These are phyloP conservation scores for Hevea brasiliensis DNA, from an alignment of 345 rosid genomes.

Conservation along the genomic window DNA sequence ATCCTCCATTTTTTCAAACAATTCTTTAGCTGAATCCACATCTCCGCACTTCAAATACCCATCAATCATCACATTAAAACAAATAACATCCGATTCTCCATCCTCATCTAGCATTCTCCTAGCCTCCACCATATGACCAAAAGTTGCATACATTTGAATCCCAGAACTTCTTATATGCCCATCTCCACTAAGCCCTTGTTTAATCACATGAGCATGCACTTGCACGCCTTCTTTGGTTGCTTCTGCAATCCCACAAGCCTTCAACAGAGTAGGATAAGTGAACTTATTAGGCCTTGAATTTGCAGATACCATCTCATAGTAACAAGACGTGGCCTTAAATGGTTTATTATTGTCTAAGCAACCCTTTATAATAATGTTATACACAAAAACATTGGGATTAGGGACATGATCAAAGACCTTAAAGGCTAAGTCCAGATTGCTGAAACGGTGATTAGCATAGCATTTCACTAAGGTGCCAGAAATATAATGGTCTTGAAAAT, in stretches of 20 bases:
- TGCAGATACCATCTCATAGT: slow-evolving; percentile 33
- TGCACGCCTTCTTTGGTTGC: slow-evolving; percentile 37
- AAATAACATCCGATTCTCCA: slow-evolving; percentile 32
- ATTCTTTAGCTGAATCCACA: slow-evolving; percentile 31
- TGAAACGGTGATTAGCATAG: slow-evolving; percentile 33
- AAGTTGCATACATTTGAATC: slow-evolving; percentile 51
- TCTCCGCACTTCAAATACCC: slow-evolving; percentile 45
- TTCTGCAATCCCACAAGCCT: slow-evolving; percentile 34
- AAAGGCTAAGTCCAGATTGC: slow-evolving; percentile 28
- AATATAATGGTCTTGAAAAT: slow-evolving; percentile 43
- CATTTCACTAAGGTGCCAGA: slow-evolving; percentile 44
- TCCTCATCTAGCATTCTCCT: slow-evolving; percentile 37
- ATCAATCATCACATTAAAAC: slow-evolving; percentile 42
- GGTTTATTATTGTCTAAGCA: slow-evolving; percentile 37
- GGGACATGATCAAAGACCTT: slow-evolving; percentile 34
- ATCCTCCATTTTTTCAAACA: slow-evolving; percentile 34
- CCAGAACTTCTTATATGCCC: slow-evolving; percentile 46
- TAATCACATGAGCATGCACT: slow-evolving; percentile 42
- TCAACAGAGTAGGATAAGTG: slow-evolving; percentile 43
- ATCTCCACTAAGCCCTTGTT: slow-evolving; percentile 40
- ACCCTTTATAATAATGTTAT: slow-evolving; percentile 37
- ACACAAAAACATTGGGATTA: slow-evolving; percentile 45
- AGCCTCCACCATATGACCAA: slow-evolving; percentile 34
- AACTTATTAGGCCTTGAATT: slow-evolving; percentile 46
- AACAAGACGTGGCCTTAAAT: slow-evolving; percentile 21